Conservation (phyloP, 179 eudicot genomes). For the Beta macrorhiza region DNA sequence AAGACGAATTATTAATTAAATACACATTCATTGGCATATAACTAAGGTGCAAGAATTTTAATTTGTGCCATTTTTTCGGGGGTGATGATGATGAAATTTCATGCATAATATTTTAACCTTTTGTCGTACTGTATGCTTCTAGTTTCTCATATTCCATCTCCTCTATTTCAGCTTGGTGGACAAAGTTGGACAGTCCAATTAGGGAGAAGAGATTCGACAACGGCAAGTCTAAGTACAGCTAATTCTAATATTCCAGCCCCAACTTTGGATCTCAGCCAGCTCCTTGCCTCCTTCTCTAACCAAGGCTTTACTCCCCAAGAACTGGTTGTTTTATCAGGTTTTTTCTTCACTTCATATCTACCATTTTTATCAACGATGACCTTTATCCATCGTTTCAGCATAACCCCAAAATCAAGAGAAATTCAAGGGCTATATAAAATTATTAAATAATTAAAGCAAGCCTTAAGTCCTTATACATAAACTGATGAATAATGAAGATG, state of each 20-base stretch:
- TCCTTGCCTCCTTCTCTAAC: conserved; percentile 27
- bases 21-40: too few relatives aligned
- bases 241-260: conserved; percentile 31
- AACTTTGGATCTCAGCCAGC: conserved; percentile 14
- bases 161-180: conserved; percentile 43
- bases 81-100: too few relatives aligned
- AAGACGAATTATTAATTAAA: too few relatives aligned
- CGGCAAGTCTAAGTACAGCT: conserved; percentile 26
- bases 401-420: too few relatives aligned
- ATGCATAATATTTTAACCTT: background rate
- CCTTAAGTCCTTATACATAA: too few relatives aligned
- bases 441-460: too few relatives aligned
- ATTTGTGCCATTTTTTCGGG: too few relatives aligned
- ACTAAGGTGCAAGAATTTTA: too few relatives aligned
- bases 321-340: conserved; percentile 51
- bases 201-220: conserved; percentile 56
- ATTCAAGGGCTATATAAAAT: too few relatives aligned
- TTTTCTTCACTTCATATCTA: background rate
- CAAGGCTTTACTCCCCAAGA: conserved; percentile 37
- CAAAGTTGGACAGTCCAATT: conserved; percentile 50
- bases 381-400: too few relatives aligned
- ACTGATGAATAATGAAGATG: too few relatives aligned
- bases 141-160: too few relatives aligned
- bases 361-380: background rate
- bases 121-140: background rate